These are phyloP conservation scores for Solidago caesia DNA, from an alignment of 129 eudicot genomes.

Conservation along the genomic window DNA sequence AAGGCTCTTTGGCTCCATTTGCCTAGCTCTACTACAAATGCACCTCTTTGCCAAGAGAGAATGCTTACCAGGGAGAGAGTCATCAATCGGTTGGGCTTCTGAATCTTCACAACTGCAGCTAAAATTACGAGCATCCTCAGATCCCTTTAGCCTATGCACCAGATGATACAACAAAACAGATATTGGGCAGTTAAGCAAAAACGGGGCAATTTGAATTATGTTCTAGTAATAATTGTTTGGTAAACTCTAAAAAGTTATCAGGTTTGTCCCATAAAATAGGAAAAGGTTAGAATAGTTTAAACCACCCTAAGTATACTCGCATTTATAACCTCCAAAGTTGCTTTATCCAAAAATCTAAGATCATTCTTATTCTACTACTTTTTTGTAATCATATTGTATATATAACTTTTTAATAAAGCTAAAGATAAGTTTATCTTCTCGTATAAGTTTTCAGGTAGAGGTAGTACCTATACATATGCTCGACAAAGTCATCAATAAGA, in stretches of 20 bases:
- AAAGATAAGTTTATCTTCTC: neutral
- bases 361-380: neutral
- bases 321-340: neutral
- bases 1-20: no score
- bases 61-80: slow-evolving; percentile 54
- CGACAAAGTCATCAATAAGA: slow-evolving; percentile 92
- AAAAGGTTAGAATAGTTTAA: neutral
- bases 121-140: slow-evolving; percentile 34
- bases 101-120: slow-evolving; percentile 56
- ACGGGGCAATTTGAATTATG: no score
- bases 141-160: slow-evolving; percentile 54
- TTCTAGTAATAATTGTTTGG: no score
- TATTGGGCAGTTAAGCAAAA: neutral
- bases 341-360: neutral
- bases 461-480: slow-evolving; percentile 87
- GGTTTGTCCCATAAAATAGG: neutral
- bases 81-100: slow-evolving; percentile 45
- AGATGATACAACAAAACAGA: neutral
- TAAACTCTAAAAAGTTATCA: no score
- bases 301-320: neutral
- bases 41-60: slow-evolving; percentile 6
- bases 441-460: neutral
- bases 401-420: neutral
- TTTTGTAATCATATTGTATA: neutral
- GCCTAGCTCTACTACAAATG: neutral